phyloP scores from a whole-genome alignment of 2,329 filamentous ascomycete genomes.

The Diatrype stigma region DNA sequence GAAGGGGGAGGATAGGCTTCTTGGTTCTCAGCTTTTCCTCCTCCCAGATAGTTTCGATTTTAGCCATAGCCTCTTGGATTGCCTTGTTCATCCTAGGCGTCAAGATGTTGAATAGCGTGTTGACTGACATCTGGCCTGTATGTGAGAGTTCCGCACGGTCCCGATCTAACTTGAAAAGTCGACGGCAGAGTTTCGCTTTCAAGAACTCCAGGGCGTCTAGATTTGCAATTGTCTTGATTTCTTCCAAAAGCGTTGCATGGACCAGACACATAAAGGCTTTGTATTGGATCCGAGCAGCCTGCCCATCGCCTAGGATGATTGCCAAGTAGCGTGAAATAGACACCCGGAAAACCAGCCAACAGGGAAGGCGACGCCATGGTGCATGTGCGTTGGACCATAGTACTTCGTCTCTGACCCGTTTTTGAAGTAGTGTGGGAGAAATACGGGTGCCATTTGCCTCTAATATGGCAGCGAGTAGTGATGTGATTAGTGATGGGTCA shows the following conservation, averaged over 20 bases:
- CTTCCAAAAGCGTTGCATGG: constrained; percentile 40
- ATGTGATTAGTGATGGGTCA: constrained; percentile 51
- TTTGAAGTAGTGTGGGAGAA: constrained; percentile 38
- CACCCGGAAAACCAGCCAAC: constrained; percentile 60
- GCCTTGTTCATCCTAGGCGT: constrained; percentile 21
- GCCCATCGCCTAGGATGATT: constrained; percentile 27
- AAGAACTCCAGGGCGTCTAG: constrained; percentile 37
- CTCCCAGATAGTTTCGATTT: constrained; percentile 33
- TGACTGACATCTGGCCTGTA: constrained; percentile 14
- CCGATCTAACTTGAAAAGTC: constrained; percentile 52
- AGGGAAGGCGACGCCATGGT: constrained; percentile 58
- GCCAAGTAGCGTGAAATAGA: constrained; percentile 47
- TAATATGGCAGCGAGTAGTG: constrained; percentile 55
- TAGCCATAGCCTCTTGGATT: constrained; percentile 20
- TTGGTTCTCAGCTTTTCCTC: constrained; percentile 30
- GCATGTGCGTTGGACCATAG: constrained; percentile 41
- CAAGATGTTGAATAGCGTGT: constrained; percentile 24
- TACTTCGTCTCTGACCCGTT: constrained; percentile 59
- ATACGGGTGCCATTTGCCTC: constrained; percentile 45
- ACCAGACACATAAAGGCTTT: constrained; percentile 51
- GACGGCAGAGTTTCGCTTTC: constrained; percentile 51
- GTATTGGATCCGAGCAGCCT: constrained; percentile 45
- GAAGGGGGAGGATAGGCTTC: constrained; percentile 39
- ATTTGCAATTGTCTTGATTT: constrained; percentile 25
- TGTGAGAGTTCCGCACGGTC: constrained; percentile 25